phyloP scores from a whole-genome alignment of 768 basidiomycete genomes.

The Psilocybe cyanescens region DNA sequence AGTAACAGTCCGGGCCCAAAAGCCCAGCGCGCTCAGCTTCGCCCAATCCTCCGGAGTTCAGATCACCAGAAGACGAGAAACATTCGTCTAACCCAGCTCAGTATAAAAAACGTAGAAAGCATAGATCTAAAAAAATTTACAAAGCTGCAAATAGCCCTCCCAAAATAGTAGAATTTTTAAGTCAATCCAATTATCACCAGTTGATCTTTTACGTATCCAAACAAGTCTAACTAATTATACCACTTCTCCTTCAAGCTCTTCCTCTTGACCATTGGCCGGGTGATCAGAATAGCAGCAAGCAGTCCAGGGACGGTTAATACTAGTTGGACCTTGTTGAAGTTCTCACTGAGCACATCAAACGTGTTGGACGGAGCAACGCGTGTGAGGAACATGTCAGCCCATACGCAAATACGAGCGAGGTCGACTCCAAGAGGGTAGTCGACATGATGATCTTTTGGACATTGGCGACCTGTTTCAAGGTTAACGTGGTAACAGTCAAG shows the following conservation, averaged over 20 bases:
- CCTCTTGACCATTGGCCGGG: conserved; percentile 77
- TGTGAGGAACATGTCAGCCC: conserved; percentile 92
- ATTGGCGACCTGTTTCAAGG: conserved; percentile 58
- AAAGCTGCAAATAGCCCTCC: not conserved
- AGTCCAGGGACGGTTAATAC: conserved; percentile 80
- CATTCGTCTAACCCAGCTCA: conserved; percentile 19
- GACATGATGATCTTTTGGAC: conserved; percentile 74
- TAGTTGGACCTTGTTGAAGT: conserved; percentile 92
- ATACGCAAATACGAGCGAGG: conserved; percentile 83
- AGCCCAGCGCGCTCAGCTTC: conserved; percentile 74
- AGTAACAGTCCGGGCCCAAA: conserved; percentile 61
- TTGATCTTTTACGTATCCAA: not conserved
- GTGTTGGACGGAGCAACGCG: conserved; percentile 85
- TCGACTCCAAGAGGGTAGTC: conserved; percentile 89
- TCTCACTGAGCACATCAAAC: conserved; percentile 91
- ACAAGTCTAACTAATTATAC: conserved; percentile 49
- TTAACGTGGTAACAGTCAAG: too few relatives aligned
- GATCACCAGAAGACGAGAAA: conserved; percentile 41
- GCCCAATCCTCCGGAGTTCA: conserved; percentile 66
- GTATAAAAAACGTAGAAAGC: not conserved
- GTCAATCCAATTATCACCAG: too few relatives aligned
- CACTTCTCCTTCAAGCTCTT: conserved; percentile 73
- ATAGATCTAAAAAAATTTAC: not conserved
- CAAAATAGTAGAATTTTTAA: too few relatives aligned
- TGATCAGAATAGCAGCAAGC: conserved; percentile 72